phyloP scores from a whole-genome alignment of 176 grass and related monocot species.

The Miscanthus lutarioriparius region DNA sequence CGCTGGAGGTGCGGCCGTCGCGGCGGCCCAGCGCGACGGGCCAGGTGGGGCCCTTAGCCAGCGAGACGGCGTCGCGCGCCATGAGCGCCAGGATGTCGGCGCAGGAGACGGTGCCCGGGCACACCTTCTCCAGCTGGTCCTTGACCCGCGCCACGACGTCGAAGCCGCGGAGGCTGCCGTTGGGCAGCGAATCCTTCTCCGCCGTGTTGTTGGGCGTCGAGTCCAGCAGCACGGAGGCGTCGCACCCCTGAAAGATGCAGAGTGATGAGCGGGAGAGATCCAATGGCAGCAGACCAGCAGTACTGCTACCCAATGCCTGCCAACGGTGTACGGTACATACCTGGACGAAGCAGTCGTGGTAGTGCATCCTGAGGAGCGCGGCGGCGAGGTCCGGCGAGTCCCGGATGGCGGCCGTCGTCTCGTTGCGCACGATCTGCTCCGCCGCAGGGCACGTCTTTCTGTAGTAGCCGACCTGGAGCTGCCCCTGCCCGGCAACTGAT shows the following conservation, averaged over 20 bases:
- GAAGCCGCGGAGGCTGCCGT: constrained; percentile 63
- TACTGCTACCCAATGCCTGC: background rate
- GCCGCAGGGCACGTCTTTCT: constrained; percentile 52
- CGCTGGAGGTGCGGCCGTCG: constrained; percentile 49
- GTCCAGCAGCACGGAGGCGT: constrained; percentile 75
- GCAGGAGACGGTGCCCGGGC: constrained; percentile 67
- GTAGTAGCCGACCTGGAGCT: constrained; percentile 58
- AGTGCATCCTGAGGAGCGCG: constrained; percentile 66
- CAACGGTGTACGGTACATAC: background rate
- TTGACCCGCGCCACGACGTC: constrained; percentile 62
- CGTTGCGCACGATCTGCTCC: constrained; percentile 53
- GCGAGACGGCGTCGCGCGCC: constrained; percentile 60
- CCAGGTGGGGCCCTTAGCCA: constrained; percentile 56
- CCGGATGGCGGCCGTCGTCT: constrained; percentile 37
- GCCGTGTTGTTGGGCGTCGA: constrained; percentile 45
- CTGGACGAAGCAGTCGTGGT: constrained; percentile 88
- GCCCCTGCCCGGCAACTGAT: background rate
- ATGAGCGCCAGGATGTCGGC: constrained; percentile 67
- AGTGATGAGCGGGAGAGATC: background rate
- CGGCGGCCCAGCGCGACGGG: constrained; percentile 50
- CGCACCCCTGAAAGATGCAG: constrained; percentile 42
- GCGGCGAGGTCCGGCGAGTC: constrained; percentile 49
- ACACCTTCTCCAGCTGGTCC: constrained; percentile 53
- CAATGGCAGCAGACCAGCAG: too few relatives aligned
- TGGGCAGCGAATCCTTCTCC: constrained; percentile 70